phyloP scores from a whole-genome alignment of 805 yeast genomes.

The Komagataella mondaviorum region DNA sequence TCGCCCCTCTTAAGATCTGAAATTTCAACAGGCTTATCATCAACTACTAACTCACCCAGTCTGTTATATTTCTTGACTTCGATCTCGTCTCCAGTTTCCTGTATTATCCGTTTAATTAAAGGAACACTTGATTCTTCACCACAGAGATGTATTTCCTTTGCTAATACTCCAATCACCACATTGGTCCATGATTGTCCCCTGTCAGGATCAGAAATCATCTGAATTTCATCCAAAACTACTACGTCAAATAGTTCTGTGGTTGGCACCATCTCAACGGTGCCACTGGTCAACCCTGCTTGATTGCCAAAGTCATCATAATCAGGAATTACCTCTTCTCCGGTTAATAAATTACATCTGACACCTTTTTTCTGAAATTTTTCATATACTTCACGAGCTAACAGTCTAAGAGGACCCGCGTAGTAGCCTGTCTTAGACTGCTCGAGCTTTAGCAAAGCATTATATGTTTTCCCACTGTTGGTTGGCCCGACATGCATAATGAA shows the following conservation, averaged over 20 bases:
- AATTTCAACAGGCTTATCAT: slow-evolving; percentile 22
- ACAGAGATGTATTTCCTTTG: slow-evolving; percentile 81
- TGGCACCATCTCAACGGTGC: slow-evolving; percentile 93
- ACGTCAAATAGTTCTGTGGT: slow-evolving; percentile 56
- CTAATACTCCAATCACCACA: slow-evolving; percentile 76
- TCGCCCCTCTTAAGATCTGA: slow-evolving; percentile 53
- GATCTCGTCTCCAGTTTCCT: slow-evolving; percentile 69
- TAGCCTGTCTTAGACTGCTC: slow-evolving; percentile 61
- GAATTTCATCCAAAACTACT: slow-evolving; percentile 91
- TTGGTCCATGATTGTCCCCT: slow-evolving; percentile 95
- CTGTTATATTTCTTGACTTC: slow-evolving; percentile 62
- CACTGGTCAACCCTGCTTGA: slow-evolving; percentile 64
- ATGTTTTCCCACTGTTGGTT: slow-evolving; percentile 92
- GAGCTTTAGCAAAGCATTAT: slow-evolving; percentile 60
- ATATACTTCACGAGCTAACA: slow-evolving; percentile 83
- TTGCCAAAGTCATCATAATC: slow-evolving; percentile 58
- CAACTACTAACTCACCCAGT: slow-evolving; percentile 56
- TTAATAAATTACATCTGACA: slow-evolving; percentile 65
- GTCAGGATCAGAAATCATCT: slow-evolving; percentile 70
- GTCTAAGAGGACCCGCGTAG: slow-evolving; percentile 88
- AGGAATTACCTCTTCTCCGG: slow-evolving; percentile 90
- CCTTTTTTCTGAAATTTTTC: slow-evolving; percentile 63
- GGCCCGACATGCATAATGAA: slow-evolving; percentile 95
- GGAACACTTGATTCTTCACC: slow-evolving; percentile 86
- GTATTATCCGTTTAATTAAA: slow-evolving; percentile 41